Conservation (phyloP, 2,329 filamentous ascomycete species). For the Parastagonospora nodorum region DNA sequence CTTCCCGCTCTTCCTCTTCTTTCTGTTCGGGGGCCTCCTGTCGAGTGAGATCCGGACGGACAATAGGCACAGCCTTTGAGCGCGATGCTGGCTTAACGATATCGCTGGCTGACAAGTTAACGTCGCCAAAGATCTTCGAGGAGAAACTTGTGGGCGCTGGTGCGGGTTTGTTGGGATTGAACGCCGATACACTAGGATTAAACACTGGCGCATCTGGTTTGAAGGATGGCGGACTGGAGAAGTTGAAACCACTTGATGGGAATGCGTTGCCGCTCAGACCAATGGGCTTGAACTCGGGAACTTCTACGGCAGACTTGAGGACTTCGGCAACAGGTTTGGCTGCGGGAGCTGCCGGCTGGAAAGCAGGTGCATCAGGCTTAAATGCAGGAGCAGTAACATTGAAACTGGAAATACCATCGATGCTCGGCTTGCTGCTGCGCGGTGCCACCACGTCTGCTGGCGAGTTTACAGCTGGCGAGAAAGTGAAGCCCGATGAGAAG, state of each 20-base stretch:
- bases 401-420: conserved; percentile 55
- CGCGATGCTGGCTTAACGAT: conserved; percentile 69
- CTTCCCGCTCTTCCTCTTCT: conserved; percentile 53
- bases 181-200: conserved; percentile 47
- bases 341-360: conserved; percentile 3
- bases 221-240: conserved; percentile 29
- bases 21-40: conserved; percentile 52
- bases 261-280: conserved; percentile 15
- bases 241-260: conserved; percentile 26
- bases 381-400: conserved; percentile 74
- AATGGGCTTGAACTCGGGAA: conserved; percentile 18
- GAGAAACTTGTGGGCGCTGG: conserved; percentile 34
- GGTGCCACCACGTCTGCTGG: conserved; percentile 57
- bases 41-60: conserved; percentile 61
- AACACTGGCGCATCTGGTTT: conserved; percentile 76
- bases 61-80: conserved; percentile 83
- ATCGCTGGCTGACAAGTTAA: conserved; percentile 64
- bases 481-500: conserved; percentile 47
- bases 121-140: conserved; percentile 43
- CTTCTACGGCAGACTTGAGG: conserved; percentile 30
- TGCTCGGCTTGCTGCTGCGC: conserved; percentile 47
- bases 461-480: conserved; percentile 46
- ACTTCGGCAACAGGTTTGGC: conserved; percentile 13
- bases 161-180: conserved; percentile 25
- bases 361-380: conserved; percentile 71